A percentile compares a stretch with the other conserved stretches of the same genome.
These are phyloP conservation scores for Leucocoprinus sp. DNA, from an alignment of 768 basidiomycete species.

Conservation along the genomic window DNA sequence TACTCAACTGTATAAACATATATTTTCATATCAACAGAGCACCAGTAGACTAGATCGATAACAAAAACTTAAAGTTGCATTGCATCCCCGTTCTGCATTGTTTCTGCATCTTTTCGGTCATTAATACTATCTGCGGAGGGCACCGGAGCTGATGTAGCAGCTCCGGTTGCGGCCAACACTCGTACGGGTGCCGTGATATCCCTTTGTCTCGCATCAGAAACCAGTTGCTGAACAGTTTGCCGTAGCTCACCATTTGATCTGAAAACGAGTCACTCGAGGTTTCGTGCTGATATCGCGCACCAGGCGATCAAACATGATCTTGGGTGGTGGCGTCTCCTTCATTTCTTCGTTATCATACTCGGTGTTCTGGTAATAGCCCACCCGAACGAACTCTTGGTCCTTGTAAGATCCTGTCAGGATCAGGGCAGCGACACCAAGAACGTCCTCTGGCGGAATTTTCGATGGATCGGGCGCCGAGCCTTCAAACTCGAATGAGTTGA, in stretches of 20 bases:
- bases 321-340: conserved; percentile 60
- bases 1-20: neutral
- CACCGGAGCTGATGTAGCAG: conserved; percentile 64
- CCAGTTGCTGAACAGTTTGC: neutral
- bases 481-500: conserved; percentile 97
- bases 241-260: conserved; percentile 68
- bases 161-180: conserved; percentile 40
- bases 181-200: conserved; percentile 45
- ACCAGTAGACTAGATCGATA: neutral
- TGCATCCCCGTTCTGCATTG: conserved; percentile 8
- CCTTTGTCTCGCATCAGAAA: conserved; percentile 30
- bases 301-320: conserved; percentile 71
- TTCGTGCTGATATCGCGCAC: conserved; percentile 86
- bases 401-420: conserved; percentile 95
- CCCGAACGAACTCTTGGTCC: conserved; percentile 98
- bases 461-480: conserved; percentile 76
- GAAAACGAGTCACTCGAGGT: conserved; percentile 88
- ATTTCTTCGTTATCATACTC: conserved; percentile 96
- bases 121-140: conserved; percentile 66
- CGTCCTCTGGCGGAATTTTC: conserved; percentile 82
- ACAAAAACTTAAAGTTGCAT: conserved; percentile 3
- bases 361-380: conserved; percentile 98
- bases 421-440: conserved; percentile 92
- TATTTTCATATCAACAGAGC: conserved; percentile 5
- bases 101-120: conserved; percentile 23